A percentile compares a stretch with the other conserved stretches of the same genome.
phyloP scores from a whole-genome alignment of 2,329 filamentous ascomycete genomes.

The Pezicula carpinea region DNA sequence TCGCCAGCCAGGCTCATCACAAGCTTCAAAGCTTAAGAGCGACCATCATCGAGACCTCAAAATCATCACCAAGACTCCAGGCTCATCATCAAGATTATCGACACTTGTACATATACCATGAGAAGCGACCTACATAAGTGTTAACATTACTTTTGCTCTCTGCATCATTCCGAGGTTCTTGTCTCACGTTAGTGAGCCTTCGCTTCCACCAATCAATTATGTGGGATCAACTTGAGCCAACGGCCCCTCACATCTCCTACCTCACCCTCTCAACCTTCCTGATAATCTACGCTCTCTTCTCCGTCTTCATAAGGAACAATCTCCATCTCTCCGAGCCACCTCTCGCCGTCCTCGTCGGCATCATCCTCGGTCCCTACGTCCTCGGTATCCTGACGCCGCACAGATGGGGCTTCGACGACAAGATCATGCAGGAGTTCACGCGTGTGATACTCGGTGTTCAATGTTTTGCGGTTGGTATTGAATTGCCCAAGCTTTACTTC shows the following conservation, averaged over 20 bases:
- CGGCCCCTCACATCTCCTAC: conserved; percentile 52
- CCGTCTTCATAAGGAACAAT: conserved; percentile 52
- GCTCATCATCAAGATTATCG: too few relatives aligned
- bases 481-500: conserved; percentile 49
- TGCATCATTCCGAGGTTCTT: too few relatives aligned
- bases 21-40: too few relatives aligned
- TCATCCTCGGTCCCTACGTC: conserved; percentile 66
- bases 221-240: conserved; percentile 51
- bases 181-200: too few relatives aligned
- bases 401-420: conserved; percentile 62
- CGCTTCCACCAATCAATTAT: conserved; percentile 4
- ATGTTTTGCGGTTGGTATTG: conserved; percentile 69
- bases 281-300: conserved; percentile 54
- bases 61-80: too few relatives aligned
- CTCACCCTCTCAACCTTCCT: conserved; percentile 54
- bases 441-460: conserved; percentile 68
- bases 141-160: too few relatives aligned
- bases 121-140: not conserved
- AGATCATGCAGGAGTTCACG: conserved; percentile 66
- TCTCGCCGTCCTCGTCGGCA: conserved; percentile 62
- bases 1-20: too few relatives aligned
- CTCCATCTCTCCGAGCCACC: conserved; percentile 55
- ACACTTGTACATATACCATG: too few relatives aligned
- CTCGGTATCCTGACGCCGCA: conserved; percentile 57
- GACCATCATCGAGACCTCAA: too few relatives aligned